phyloP scores from a whole-genome alignment of 352 stramenopile species.

The Pythium monospermum region DNA sequence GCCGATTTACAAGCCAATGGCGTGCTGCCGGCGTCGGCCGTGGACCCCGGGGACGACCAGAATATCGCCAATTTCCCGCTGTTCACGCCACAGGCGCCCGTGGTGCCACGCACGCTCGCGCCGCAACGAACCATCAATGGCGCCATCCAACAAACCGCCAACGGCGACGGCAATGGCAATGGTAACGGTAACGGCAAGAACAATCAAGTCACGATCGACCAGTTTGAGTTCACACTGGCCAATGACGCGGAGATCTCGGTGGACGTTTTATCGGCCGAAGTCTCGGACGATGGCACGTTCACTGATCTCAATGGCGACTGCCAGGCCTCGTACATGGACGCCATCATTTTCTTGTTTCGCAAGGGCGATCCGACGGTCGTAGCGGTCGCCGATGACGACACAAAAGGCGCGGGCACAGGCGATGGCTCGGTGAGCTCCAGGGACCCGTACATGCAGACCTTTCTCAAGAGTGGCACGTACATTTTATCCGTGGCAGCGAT shows the following conservation, averaged over 20 bases:
- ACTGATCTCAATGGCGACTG: slow-evolving; percentile 66
- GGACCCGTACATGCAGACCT: slow-evolving; percentile 44
- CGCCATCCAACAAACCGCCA: slow-evolving; percentile 27
- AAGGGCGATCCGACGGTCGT: slow-evolving; percentile 27
- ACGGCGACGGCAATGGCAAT: background rate
- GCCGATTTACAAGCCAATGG: slow-evolving; percentile 27
- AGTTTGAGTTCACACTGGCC: slow-evolving; percentile 39
- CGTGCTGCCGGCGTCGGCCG: slow-evolving; percentile 23
- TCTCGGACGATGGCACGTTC: slow-evolving; percentile 46
- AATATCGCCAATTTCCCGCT: slow-evolving; percentile 37
- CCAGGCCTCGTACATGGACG: slow-evolving; percentile 46
- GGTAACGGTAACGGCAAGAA: background rate
- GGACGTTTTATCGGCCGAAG: slow-evolving; percentile 57
- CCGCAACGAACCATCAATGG: slow-evolving; percentile 24
- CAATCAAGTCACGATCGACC: slow-evolving; percentile 28
- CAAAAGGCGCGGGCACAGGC: slow-evolving; percentile 12
- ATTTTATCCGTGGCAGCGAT: slow-evolving; percentile 35
- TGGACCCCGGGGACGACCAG: slow-evolving; percentile 36
- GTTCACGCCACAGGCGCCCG: slow-evolving; percentile 26
- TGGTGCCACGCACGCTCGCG: slow-evolving; percentile 13
- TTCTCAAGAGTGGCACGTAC: slow-evolving; percentile 47
- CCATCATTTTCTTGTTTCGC: slow-evolving; percentile 53
- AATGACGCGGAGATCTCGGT: slow-evolving; percentile 41
- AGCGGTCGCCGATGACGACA: slow-evolving; percentile 35
- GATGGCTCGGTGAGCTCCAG: slow-evolving; percentile 50